Conservation (phyloP, 306 rosid species). For the Sophora flavescens region DNA sequence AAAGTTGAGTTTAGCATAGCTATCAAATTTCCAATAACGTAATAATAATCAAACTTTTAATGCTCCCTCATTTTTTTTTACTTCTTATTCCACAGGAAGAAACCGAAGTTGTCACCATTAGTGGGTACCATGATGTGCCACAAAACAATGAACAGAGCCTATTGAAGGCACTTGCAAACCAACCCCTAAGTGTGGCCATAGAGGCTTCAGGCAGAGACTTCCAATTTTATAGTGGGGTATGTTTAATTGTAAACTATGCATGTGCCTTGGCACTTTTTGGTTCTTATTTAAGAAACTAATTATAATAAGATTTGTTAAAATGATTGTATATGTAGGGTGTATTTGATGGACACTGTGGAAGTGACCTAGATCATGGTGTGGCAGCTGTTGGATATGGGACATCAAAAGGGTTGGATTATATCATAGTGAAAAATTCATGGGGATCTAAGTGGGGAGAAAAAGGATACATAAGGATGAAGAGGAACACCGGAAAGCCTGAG, state of each 20-base stretch:
- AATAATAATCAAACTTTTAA: neutral
- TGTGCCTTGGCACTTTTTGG: neutral
- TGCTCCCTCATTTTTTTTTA: neutral
- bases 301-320: neutral
- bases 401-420: slow-evolving; percentile 74
- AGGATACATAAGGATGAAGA: slow-evolving; percentile 83
- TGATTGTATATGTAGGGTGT: slow-evolving; percentile 63
- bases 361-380: slow-evolving; percentile 90
- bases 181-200: slow-evolving; percentile 89
- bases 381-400: slow-evolving; percentile 91
- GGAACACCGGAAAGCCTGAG: slow-evolving; percentile 75
- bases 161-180: slow-evolving; percentile 89
- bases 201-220: slow-evolving; percentile 89
- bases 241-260: neutral
- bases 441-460: slow-evolving; percentile 96
- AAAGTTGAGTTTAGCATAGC: neutral
- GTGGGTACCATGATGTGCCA: slow-evolving; percentile 88
- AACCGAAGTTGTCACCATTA: slow-evolving; percentile 66
- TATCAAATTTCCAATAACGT: neutral
- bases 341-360: slow-evolving; percentile 83
- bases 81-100: slow-evolving; percentile 58
- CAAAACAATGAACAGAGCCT: slow-evolving; percentile 76
- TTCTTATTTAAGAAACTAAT: slow-evolving; percentile 3
- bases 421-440: slow-evolving; percentile 89
- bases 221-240: slow-evolving; percentile 93